phyloP scores from a whole-genome alignment of 257 asterid species.

The Solanum peruvianum region DNA sequence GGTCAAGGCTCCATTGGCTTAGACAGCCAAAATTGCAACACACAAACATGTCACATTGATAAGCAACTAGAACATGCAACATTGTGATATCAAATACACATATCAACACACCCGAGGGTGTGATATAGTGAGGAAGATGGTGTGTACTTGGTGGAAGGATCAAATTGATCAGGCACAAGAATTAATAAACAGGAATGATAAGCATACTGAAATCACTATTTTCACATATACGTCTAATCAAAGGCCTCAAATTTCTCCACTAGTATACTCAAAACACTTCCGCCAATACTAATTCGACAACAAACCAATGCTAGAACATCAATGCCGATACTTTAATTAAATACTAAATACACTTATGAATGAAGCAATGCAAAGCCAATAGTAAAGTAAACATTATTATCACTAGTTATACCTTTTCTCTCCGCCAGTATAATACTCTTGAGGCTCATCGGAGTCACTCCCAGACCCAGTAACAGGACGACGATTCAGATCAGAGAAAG shows the following conservation, averaged over 20 bases:
- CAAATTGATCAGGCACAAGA: not conserved
- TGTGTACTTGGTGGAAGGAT: not conserved
- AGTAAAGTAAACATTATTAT: not conserved
- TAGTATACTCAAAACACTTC: not conserved
- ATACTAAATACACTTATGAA: not conserved
- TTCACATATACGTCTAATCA: not conserved
- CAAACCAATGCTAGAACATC: not conserved
- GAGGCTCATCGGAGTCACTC: constrained; percentile 73
- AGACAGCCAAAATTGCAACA: not conserved
- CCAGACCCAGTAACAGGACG: constrained; percentile 33
- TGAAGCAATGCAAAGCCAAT: not conserved
- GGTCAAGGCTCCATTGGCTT: not conserved
- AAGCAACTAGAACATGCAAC: not conserved
- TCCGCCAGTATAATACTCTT: constrained; percentile 78
- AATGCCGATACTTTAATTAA: not conserved
- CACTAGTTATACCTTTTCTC: constrained; percentile 46
- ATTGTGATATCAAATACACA: not conserved
- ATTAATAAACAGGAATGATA: not conserved
- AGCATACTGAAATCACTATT: not conserved
- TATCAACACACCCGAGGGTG: not conserved
- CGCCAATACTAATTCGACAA: not conserved
- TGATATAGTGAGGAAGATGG: not conserved
- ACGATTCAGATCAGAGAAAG: constrained; percentile 63
- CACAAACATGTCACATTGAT: not conserved
- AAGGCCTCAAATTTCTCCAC: not conserved